Percentiles rank a stretch among this genome's conserved stretches.
Evolutionary conservation across 768 basidiomycete species (phyloP).

Genomic region (Russula compacta): DNA sequence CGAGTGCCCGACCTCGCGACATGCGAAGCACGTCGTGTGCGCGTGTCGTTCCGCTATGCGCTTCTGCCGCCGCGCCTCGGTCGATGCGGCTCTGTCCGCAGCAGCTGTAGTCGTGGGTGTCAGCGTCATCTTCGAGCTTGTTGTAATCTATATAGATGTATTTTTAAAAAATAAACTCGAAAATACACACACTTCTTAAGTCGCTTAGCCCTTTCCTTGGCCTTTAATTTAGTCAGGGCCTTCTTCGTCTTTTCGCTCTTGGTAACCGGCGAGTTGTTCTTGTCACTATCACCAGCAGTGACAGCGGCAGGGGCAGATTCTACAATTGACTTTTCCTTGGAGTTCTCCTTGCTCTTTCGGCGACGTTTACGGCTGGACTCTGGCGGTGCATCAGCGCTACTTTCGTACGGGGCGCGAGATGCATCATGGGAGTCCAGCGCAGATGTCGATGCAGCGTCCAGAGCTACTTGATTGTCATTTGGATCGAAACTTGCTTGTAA

Average conservation of each 20-base stretch:
- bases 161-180: background rate
- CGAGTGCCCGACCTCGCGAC: slow-evolving; percentile 74
- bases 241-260: slow-evolving; percentile 26
- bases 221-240: slow-evolving; percentile 25
- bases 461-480: slow-evolving; percentile 18
- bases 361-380: slow-evolving; percentile 56
- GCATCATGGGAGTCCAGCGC: background rate
- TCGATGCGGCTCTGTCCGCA: slow-evolving; percentile 27
- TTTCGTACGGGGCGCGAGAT: slow-evolving; percentile 2
- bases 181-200: slow-evolving; percentile 22
- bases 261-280: slow-evolving; percentile 18
- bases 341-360: slow-evolving; percentile 37
- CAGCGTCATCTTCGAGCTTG: too few relatives aligned
- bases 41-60: slow-evolving; percentile 50
- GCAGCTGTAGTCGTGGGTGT: slow-evolving; percentile 8
- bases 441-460: slow-evolving; percentile 13
- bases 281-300: slow-evolving; percentile 13
- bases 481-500: slow-evolving; percentile 50
- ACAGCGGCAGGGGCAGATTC: background rate
- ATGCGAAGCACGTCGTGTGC: slow-evolving; percentile 75
- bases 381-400: slow-evolving; percentile 23
- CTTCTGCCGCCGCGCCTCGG: slow-evolving; percentile 55
- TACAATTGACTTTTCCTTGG: slow-evolving; percentile 20
- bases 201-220: slow-evolving; percentile 22
- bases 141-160: background rate